Evolutionary conservation across 2,329 filamentous ascomycete species (phyloP).

Genomic region (Pestalotiopsis sp.): DNA sequence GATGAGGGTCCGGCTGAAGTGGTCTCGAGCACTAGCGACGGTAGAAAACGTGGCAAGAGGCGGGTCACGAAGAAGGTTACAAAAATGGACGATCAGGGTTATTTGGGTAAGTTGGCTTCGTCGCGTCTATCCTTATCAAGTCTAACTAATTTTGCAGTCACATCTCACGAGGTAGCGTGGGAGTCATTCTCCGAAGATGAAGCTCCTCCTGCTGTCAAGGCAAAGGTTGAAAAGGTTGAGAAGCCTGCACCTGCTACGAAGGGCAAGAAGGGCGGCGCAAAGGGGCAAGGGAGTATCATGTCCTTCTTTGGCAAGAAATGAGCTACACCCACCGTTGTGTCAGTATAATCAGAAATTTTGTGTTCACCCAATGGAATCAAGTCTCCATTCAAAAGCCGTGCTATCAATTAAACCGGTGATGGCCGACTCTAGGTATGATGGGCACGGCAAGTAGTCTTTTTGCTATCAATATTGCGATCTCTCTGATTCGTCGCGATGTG

Average conservation of each 20-base stretch:
- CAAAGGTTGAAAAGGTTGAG: slow-evolving; percentile 19
- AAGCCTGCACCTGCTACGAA: slow-evolving; percentile 22
- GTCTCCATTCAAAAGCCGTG: no score
- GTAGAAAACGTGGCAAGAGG: slow-evolving; percentile 32
- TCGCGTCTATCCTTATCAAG: not conserved
- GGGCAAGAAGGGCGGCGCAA: slow-evolving; percentile 16
- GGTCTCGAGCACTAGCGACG: slow-evolving; percentile 28
- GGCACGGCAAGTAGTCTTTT: no score
- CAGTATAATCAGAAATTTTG: no score
- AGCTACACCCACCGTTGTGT: not conserved
- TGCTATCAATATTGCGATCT: no score
- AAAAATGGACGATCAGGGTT: slow-evolving; percentile 36
- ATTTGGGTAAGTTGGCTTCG: slow-evolving; percentile 21
- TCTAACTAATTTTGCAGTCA: slow-evolving; percentile 22
- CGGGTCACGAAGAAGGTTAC: slow-evolving; percentile 36
- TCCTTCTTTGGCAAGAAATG: slow-evolving; percentile 38
- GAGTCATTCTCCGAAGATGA: slow-evolving; percentile 39
- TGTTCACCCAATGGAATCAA: no score
- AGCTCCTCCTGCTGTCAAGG: slow-evolving; percentile 24
- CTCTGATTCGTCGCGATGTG: no score
- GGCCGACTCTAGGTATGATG: no score
- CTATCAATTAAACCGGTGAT: no score
- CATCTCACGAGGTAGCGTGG: slow-evolving; percentile 35
- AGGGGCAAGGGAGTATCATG: slow-evolving; percentile 35
- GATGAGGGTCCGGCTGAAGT: slow-evolving; percentile 32